Base-by-base conservation (phyloP, 805 yeast species). In the Starmerella davenportii region DNA sequence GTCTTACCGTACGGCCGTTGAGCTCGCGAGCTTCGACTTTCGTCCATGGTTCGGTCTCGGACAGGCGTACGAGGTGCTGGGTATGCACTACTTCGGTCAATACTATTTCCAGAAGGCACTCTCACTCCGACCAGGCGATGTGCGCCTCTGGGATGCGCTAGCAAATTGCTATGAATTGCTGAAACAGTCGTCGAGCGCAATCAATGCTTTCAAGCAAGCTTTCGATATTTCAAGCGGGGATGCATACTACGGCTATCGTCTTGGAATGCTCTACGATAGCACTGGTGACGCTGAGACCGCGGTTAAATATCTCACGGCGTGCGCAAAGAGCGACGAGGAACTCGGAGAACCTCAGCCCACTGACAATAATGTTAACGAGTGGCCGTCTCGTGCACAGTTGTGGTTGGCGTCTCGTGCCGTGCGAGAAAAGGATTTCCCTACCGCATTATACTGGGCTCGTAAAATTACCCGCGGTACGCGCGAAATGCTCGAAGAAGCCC, bases 1-100 rank as follows among this genome's bases (percentile, higher is more conserved):
- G 61, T 75, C 92, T 42, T 90, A 90, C 54, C 62, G 96, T 47
- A 63, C 93, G 33, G 99, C 96, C 0, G 87, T 85, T 1, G 95
- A 84, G 54, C 76, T 85, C 2, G 81, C 80, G 52, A 69, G 74
- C 34, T 76, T 79, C 52, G 98, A 90, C 55, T 92, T 79, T 56
- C 65, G 94, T 37, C 96, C 96, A 0, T 90, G 98, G 99, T 90
- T 87, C 57, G 98, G 98, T 2, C 63, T 90, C 38, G 99, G 98
- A 1, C 96, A 90, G 58, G 96, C 96, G 1, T 90, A 90, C 55
- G 98, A 90, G 56, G 93, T 90, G 9, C 62, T 87, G 40, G 95
- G 87, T 49, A 87, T 87, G 95, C 90, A 81, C 54, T 63, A 80
- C 43, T 90, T 85, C 53, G 85, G 96, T 0, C 62, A 85, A 32